phyloP scores from a whole-genome alignment of 306 rosid species.

The Trichosanthes truncata region DNA sequence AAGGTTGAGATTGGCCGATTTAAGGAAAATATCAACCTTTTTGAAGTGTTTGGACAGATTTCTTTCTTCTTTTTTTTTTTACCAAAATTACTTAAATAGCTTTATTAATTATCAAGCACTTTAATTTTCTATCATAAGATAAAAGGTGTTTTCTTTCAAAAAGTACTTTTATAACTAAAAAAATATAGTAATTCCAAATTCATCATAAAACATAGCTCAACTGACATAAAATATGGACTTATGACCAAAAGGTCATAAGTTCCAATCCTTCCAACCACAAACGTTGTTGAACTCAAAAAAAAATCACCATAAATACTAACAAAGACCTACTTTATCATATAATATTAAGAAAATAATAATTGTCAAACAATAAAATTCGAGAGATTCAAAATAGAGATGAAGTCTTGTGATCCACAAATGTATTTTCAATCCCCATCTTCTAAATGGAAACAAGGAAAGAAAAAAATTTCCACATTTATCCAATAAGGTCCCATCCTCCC shows the following conservation, averaged over 20 bases:
- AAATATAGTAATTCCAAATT: too few species aligned
- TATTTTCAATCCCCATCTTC: neutral
- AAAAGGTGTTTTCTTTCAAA: neutral
- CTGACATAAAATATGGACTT: too few species aligned
- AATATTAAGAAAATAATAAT: neutral
- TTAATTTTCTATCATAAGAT: neutral
- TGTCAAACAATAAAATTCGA: neutral
- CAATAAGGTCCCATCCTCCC: neutral
- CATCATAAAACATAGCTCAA: too few species aligned
- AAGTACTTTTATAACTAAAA: too few species aligned
- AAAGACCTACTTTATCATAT: neutral
- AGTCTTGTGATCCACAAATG: neutral
- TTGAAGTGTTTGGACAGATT: too few species aligned
- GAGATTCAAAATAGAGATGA: neutral
- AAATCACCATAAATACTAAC: neutral
- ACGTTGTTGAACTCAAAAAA: too few species aligned
- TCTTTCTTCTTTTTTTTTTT: too few species aligned
- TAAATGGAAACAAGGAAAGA: neutral
- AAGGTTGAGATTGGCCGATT: too few species aligned
- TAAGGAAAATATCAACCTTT: too few species aligned
- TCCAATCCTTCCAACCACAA: too few species aligned
- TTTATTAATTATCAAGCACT: neutral
- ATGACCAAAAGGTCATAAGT: too few species aligned
- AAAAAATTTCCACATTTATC: neutral
- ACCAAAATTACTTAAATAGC: neutral